Evolutionary conservation across 306 rosid genomes (phyloP).

Genomic region (Cotoneaster glaucophyllus): DNA sequence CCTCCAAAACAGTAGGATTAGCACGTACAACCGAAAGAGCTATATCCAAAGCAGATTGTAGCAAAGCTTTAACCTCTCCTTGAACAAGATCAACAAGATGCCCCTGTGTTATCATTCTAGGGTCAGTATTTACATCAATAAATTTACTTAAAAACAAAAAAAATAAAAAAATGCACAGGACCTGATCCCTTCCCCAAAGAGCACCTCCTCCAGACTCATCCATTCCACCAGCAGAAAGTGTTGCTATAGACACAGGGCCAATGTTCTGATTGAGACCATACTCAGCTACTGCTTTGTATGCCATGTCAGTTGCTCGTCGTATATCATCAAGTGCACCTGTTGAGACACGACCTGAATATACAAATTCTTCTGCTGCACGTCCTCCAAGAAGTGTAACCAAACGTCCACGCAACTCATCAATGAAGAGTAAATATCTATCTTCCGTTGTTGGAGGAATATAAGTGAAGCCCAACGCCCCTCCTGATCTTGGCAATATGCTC

Average conservation of each 20-base stretch:
- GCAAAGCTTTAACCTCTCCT: slow-evolving; percentile 75
- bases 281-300: slow-evolving; percentile 97
- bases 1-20: slow-evolving; percentile 85
- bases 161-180: slow-evolving; percentile 20
- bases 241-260: slow-evolving; percentile 87
- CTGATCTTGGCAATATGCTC: slow-evolving; percentile 95
- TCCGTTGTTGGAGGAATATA: slow-evolving; percentile 85
- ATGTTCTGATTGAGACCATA: slow-evolving; percentile 87
- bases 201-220: slow-evolving; percentile 77
- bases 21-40: slow-evolving; percentile 88
- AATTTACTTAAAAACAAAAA: neutral
- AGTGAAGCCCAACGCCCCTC: slow-evolving; percentile 96
- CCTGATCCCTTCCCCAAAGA: slow-evolving; percentile 98
- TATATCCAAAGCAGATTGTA: slow-evolving; percentile 82
- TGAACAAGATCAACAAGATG: slow-evolving; percentile 93
- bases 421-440: slow-evolving; percentile 94
- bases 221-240: slow-evolving; percentile 78
- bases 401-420: slow-evolving; percentile 95
- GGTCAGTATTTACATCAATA: slow-evolving; percentile 30
- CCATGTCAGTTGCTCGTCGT: slow-evolving; percentile 94
- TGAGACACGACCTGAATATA: slow-evolving; percentile 90
- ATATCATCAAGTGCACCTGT: slow-evolving; percentile 98
- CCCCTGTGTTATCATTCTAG: slow-evolving; percentile 52
- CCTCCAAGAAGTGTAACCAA: slow-evolving; percentile 96
- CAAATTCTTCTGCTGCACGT: slow-evolving; percentile 98